Conservation (phyloP, 768 basidiomycete genomes). For the Leccinellum albellum region DNA sequence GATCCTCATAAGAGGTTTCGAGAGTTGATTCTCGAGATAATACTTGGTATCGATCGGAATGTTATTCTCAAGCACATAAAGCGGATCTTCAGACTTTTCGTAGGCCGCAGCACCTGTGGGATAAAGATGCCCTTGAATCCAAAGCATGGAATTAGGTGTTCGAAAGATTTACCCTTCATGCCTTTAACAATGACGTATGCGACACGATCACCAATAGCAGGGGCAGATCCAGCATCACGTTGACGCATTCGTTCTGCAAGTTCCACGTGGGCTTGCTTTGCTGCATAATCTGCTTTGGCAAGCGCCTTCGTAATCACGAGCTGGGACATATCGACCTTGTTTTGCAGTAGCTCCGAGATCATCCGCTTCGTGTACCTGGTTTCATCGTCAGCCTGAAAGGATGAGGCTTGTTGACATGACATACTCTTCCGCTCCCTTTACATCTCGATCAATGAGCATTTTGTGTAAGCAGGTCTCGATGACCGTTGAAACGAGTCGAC, state of each 20-base stretch:
- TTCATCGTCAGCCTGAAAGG: constrained; percentile 15
- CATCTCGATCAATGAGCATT: constrained; percentile 94
- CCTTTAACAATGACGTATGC: constrained; percentile 99
- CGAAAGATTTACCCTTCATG: constrained; percentile 66
- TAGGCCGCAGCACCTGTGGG: constrained; percentile 88
- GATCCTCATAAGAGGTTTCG: constrained; percentile 94
- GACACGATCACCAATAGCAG: constrained; percentile 96
- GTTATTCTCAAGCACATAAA: constrained; percentile 97
- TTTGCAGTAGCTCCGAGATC: constrained; percentile 91
- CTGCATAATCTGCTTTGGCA: constrained; percentile 88
- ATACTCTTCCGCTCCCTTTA: constrained; percentile 89
- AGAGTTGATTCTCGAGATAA: constrained; percentile 96
- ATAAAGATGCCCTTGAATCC: background rate
- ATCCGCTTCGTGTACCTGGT: constrained; percentile 86
- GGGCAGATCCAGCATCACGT: constrained; percentile 96
- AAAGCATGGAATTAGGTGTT: background rate
- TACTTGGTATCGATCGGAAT: constrained; percentile 98
- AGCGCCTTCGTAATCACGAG: constrained; percentile 98
- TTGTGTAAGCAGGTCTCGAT: constrained; percentile 98
- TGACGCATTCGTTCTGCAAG: constrained; percentile 93
- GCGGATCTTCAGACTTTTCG: constrained; percentile 97
- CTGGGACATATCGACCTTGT: constrained; percentile 98
- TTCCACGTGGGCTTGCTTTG: constrained; percentile 95
- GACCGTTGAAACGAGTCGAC: constrained; percentile 95
- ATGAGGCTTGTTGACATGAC: constrained; percentile 22